Evolutionary conservation across 257 asterid species (phyloP), one percentile per base, ranked within the genome.

Genomic region (Ballota nigra): DNA sequence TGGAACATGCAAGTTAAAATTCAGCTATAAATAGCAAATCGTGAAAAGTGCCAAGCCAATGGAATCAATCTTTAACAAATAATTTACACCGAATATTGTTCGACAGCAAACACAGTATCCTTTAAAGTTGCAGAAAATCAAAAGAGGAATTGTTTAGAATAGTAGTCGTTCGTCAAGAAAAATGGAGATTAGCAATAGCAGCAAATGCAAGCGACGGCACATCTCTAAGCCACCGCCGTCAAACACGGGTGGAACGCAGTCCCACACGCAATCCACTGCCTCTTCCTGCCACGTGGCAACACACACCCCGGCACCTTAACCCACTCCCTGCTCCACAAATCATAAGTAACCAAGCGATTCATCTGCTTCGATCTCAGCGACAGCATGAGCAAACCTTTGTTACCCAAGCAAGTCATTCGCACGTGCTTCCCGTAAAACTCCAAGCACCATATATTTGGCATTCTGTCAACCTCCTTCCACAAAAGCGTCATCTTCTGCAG

Each of bases 401-500:
- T 94, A 64, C 99, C 99, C 80, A 94, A 78, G 79, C 99, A 91
- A 66, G 90, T 89, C 99, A 94, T 94, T 40, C 93, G 80, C 66
- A 94, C 89, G 92, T 91, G 97, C 96, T 91, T 94, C 40, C 99
- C 99, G 23, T 94, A 91, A 84, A 94, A 94, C 74, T 94, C 99
- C 84, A 91, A 91, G 98, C 98, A 94, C 98, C 90, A 91, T 79
- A 89, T 71, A 77, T 94, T 94, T 94, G 99, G 99, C 99, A 94
- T 94, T 94, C 99, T 94, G 98, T 94, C 99, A 83, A 94, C 98
- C 99, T 94, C 99, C 98, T 94, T 94, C 98, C 99, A 94, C 92
- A 91, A 74, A 26, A 89, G 84, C 31, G 97, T 91, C 99, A 91
- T 94, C 89, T 86, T 94, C 78, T 94, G 97, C 81, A 94, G 89